Evolutionary conservation across 768 basidiomycete species (phyloP), one percentile per base, ranked within the genome.

Genomic region (Pisolithus marmoratus): DNA sequence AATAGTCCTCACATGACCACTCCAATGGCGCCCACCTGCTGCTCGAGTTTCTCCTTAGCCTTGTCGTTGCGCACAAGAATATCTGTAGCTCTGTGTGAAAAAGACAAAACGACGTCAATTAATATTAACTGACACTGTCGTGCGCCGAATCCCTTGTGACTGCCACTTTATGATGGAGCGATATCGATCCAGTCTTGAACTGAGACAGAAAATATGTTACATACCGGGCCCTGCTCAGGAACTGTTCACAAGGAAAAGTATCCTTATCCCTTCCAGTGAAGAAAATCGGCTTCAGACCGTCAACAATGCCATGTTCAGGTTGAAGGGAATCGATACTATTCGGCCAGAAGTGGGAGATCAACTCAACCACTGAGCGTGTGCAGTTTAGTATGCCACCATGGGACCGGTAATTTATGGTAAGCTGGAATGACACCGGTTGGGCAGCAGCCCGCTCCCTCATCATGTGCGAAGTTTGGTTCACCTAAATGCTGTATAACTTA

Each of bases 331-430:
- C 87, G 23, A 89, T 85, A 0, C 82, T 70, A 56, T 82, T 64
- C 0, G 82, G 81, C 82, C 84, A 88, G 51, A 83, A 83, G 8
- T 56, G 59, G 17, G 69, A 74, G 14, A 89, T 79, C 1, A 88
- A 63, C n/a, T 81, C 75, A 3, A 89, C 76, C 23, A 87, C 67
- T 0, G 77, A 78, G 47, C 81, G 78, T 0, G 87, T 86, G 57
- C 83, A 85, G 43, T 82, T 72, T 17, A 89, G 80, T 40, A 89
- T 88, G 2, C 87, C 87, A 0, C 76, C 77, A 59, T 87, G 84
- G 0, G 84, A 87, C 5, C 87, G 78, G 58, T 85, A 87, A 59
- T 89, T 89, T 46, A 76, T 68, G 0, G 75, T 65, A 1, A 90
- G 72, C 54, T 83, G 79, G 60, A 88, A 88, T 0, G 72, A 69